A percentile compares a stretch with the other conserved stretches of the same genome.
Conservation (phyloP, 352 stramenopile species). For the Pythium angustatum region DNA sequence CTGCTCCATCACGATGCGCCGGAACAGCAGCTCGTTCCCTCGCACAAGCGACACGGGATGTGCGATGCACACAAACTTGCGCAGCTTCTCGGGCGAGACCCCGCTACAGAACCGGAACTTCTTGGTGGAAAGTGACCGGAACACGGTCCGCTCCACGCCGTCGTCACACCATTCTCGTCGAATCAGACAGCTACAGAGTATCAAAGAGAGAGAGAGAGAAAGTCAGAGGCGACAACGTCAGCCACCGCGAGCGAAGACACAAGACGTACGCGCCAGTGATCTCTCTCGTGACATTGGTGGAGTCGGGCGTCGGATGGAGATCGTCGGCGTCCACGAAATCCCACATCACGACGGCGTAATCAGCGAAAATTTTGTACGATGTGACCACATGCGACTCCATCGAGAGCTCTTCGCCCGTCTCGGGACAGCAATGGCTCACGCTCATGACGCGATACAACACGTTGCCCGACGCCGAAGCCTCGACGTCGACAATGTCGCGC, state of each 20-base stretch:
- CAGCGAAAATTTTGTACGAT: constrained; percentile 28
- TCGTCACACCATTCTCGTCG: constrained; percentile 36
- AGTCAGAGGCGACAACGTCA: too few species aligned
- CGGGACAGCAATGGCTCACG: background rate
- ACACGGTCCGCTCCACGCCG: constrained; percentile 36
- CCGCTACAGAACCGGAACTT: constrained; percentile 20
- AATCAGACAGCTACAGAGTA: constrained; percentile 34
- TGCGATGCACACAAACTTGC: background rate
- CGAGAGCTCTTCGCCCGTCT: background rate
- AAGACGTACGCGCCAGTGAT: constrained; percentile 12
- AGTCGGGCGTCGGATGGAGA: constrained; percentile 19
- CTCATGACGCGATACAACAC: background rate
- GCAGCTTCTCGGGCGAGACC: too few species aligned
- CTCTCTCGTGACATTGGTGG: constrained; percentile 25
- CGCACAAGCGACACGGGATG: background rate
- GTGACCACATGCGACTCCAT: constrained; percentile 31
- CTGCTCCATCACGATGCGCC: background rate
- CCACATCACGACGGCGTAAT: constrained; percentile 32
- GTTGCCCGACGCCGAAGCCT: background rate
- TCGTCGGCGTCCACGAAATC: constrained; percentile 36
- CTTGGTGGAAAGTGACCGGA: constrained; percentile 39
- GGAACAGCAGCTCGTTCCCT: background rate
- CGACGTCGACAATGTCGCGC: constrained; percentile 12
- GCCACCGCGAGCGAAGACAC: too few species aligned
- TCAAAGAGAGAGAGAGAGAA: background rate